Conservation (phyloP, 129 eudicot genomes). For the Sambucus nigra region DNA sequence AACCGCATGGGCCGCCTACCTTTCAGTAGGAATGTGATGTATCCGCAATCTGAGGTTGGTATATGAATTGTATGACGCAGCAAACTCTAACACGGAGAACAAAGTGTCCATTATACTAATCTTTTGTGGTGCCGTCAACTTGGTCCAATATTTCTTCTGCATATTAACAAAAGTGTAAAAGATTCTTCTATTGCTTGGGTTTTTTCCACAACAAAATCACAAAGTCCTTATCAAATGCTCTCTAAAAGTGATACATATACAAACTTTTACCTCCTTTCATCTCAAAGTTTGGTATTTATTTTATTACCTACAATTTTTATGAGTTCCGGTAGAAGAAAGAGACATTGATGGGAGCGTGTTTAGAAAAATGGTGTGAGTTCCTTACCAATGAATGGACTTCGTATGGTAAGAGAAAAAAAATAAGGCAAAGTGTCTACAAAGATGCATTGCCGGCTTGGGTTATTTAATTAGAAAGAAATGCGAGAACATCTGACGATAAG, state of each 20-base stretch:
- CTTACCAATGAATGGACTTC: too few species aligned
- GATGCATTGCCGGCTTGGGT: too few species aligned
- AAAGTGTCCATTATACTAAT: slow-evolving; percentile 71
- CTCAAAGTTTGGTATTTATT: neutral
- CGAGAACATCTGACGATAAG: too few species aligned
- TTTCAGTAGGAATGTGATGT: slow-evolving; percentile 81
- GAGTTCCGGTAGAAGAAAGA: too few species aligned
- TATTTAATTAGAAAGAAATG: too few species aligned
- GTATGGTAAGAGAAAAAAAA: too few species aligned
- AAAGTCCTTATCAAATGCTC: neutral
- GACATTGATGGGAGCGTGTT: too few species aligned
- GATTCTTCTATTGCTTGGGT: too few species aligned
- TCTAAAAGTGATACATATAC: neutral
- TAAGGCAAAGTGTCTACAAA: too few species aligned
- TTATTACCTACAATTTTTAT: too few species aligned
- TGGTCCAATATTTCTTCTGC: slow-evolving; percentile 92
- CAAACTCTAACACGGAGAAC: slow-evolving; percentile 80
- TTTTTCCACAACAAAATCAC: neutral
- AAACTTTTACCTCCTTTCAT: neutral
- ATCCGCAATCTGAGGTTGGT: slow-evolving; percentile 81
- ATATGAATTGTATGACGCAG: slow-evolving; percentile 92
- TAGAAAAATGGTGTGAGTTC: too few species aligned
- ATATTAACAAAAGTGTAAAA: slow-evolving; percentile 10
- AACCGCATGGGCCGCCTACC: slow-evolving; percentile 30
- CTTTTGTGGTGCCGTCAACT: slow-evolving; percentile 68